Percentiles rank a stretch among this genome's conserved stretches.
Evolutionary conservation across 225 moss, liverwort and hornwort genomes (phyloP).

Genomic region (Pseudoscleropodium purum): DNA sequence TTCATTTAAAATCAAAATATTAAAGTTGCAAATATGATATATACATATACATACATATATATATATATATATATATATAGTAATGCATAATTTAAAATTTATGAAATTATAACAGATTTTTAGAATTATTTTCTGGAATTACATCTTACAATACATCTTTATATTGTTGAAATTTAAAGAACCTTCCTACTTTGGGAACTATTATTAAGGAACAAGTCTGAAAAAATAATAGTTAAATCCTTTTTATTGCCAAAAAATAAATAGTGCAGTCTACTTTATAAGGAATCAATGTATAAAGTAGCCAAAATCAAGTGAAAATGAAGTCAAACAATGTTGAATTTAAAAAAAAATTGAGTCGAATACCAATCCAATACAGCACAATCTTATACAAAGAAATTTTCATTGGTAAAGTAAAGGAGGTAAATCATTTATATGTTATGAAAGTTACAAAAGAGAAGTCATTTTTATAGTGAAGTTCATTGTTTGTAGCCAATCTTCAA

Average conservation of each 20-base stretch:
- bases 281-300: not conserved
- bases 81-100: not conserved
- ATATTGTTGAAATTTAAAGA: not conserved
- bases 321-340: not conserved
- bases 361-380: not conserved
- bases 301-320: not conserved
- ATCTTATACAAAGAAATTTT: not conserved
- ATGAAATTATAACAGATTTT: not conserved
- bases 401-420: not conserved
- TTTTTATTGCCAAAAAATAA: not conserved
- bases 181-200: not conserved
- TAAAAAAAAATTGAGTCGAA: not conserved
- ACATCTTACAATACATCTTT: not conserved
- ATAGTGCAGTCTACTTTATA: no score
- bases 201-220: not conserved
- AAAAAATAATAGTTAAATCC: not conserved
- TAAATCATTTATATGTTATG: not conserved
- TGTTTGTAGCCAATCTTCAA: not conserved
- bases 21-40: no score
- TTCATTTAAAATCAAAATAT: not conserved
- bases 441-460: not conserved
- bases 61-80: no score
- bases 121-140: not conserved
- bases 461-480: not conserved
- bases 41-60: no score